Percentiles rank a stretch among this genome's conserved stretches.
These are phyloP conservation scores for Panaeolus cyanescens DNA, from an alignment of 768 basidiomycete genomes.

Conservation along the genomic window DNA sequence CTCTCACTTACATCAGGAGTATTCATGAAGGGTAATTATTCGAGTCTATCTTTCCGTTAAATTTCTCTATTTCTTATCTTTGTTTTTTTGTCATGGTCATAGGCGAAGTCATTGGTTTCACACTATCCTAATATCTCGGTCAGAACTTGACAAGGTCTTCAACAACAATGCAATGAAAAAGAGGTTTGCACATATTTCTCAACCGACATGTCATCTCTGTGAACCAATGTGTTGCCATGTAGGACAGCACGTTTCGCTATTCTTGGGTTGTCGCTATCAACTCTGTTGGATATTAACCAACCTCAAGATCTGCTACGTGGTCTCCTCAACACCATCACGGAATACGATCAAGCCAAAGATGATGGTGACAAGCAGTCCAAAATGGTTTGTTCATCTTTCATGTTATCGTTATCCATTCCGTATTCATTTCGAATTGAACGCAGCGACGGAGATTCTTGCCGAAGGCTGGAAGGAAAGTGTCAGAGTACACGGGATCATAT, in stretches of 20 bases:
- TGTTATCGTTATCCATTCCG: background rate
- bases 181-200: conserved; percentile 44
- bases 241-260: conserved; percentile 84
- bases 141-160: conserved; percentile 76
- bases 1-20: conserved; percentile 81
- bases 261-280: conserved; percentile 85
- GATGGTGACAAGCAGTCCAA: conserved; percentile 68
- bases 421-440: background rate
- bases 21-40: conserved; percentile 80
- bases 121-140: conserved; percentile 76
- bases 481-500: conserved; percentile 61
- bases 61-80: conserved; percentile 3
- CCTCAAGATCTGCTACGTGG: conserved; percentile 80
- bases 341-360: conserved; percentile 80
- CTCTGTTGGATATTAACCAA: conserved; percentile 77
- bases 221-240: conserved; percentile 5
- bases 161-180: conserved; percentile 76
- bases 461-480: conserved; percentile 42
- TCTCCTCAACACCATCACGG: conserved; percentile 67
- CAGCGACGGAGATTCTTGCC: background rate
- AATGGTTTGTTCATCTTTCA: conserved; percentile 46
- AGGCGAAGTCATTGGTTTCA: conserved; percentile 89
- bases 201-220: background rate
- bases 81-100: conserved; percentile 4
- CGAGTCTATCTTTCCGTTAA: conserved; percentile 3